A percentile compares a stretch with the other conserved stretches of the same genome.
Evolutionary conservation across 495 filamentous ascomycete genomes (phyloP).

Genomic region (Penicillium soppii): DNA sequence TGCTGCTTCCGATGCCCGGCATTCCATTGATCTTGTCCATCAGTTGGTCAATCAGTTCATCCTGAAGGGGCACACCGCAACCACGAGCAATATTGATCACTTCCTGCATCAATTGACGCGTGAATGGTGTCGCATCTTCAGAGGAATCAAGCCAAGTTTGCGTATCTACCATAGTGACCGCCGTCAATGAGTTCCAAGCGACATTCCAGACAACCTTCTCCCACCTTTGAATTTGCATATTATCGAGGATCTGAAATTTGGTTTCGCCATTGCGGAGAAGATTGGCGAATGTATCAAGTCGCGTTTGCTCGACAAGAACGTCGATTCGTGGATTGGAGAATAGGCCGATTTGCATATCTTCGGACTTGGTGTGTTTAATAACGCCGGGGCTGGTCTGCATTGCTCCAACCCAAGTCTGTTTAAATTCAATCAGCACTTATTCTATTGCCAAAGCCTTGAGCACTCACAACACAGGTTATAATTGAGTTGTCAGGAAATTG

Average conservation of each 20-base stretch:
- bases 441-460: not conserved
- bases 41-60: slow-evolving; percentile 40
- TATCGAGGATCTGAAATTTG: slow-evolving; percentile 34
- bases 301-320: slow-evolving; percentile 18
- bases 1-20: slow-evolving; percentile 49
- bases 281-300: slow-evolving; percentile 37
- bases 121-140: slow-evolving; percentile 41
- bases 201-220: slow-evolving; percentile 57
- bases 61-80: slow-evolving; percentile 39
- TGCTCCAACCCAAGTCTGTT: slow-evolving; percentile 52
- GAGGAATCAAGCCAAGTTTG: slow-evolving; percentile 47
- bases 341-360: slow-evolving; percentile 46
- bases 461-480: slow-evolving; percentile 54
- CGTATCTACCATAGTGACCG: slow-evolving; percentile 51
- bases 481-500: slow-evolving; percentile 55
- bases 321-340: slow-evolving; percentile 38
- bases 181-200: slow-evolving; percentile 53
- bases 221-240: slow-evolving; percentile 51
- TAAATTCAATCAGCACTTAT: not conserved
- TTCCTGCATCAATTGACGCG: slow-evolving; percentile 45
- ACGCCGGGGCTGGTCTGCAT: slow-evolving; percentile 44
- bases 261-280: slow-evolving; percentile 41
- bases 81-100: slow-evolving; percentile 47
- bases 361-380: slow-evolving; percentile 45
- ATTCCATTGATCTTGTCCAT: slow-evolving; percentile 42